A percentile compares a stretch with the other conserved stretches of the same genome.
Conservation (phyloP, 768 basidiomycete genomes). For the Mycena latifolia region DNA sequence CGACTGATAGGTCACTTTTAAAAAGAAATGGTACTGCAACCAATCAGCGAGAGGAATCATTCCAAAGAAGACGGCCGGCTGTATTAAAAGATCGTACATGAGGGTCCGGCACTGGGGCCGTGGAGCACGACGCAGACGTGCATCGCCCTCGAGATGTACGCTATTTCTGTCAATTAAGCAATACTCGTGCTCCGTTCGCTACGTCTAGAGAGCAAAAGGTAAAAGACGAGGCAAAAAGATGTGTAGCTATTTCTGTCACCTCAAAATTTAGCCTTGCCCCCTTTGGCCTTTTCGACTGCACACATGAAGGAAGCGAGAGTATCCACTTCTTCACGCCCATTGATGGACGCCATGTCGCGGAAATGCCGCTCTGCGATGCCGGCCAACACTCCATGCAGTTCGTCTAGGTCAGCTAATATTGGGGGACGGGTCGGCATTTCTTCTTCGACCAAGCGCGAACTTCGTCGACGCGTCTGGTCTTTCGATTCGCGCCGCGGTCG, state of each 20-base stretch:
- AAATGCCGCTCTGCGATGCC: slow-evolving; percentile 82
- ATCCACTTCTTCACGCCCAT: slow-evolving; percentile 79
- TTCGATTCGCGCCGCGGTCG: slow-evolving; percentile 78
- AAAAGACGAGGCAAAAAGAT: too few species aligned
- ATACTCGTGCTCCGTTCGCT: too few species aligned
- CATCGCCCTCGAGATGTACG: too few species aligned
- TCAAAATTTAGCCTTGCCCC: slow-evolving; percentile 38
- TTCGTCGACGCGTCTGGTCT: slow-evolving; percentile 69
- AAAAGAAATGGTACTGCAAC: background rate
- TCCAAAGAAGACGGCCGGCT: background rate
- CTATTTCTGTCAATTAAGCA: too few species aligned
- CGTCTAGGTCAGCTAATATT: slow-evolving; percentile 76
- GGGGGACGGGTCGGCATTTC: slow-evolving; percentile 67
- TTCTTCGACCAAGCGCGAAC: slow-evolving; percentile 81
- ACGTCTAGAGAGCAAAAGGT: too few species aligned
- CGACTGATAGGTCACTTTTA: background rate
- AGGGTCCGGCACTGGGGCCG: background rate
- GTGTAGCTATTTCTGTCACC: slow-evolving; percentile 1
- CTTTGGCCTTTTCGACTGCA: slow-evolving; percentile 73
- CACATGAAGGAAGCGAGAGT: slow-evolving; percentile 87
- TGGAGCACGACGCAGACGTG: background rate
- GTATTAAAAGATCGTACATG: background rate
- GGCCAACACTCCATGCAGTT: slow-evolving; percentile 76
- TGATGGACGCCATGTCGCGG: slow-evolving; percentile 63
- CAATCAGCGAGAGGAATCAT: slow-evolving; percentile 23